phyloP scores from a whole-genome alignment of 2,329 filamentous ascomycete species.

The Trichoderma pleuroti region DNA sequence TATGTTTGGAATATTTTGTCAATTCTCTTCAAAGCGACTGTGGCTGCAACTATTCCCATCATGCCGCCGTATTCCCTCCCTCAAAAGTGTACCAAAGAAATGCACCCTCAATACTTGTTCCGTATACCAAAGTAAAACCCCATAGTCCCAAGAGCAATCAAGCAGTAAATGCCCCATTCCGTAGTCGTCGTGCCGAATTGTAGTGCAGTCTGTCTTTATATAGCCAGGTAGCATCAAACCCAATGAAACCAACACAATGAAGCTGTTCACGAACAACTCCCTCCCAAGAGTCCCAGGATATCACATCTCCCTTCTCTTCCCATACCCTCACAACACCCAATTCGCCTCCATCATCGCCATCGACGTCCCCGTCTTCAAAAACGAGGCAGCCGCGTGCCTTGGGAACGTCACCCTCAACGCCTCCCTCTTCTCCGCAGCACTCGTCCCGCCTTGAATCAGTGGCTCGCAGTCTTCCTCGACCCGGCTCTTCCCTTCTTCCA shows the following conservation, averaged over 20 bases:
- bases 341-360: slow-evolving; percentile 38
- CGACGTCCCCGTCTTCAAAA: slow-evolving; percentile 42
- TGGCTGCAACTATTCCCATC: neutral
- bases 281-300: too few species aligned
- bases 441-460: slow-evolving; percentile 17
- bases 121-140: neutral
- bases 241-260: neutral
- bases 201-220: neutral
- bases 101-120: neutral
- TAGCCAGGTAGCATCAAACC: neutral
- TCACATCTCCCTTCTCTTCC: neutral
- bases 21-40: neutral
- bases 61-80: neutral
- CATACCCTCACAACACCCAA: slow-evolving; percentile 28
- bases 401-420: slow-evolving; percentile 26
- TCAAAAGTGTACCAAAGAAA: neutral
- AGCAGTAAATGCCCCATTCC: too few species aligned
- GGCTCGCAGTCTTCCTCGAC: slow-evolving; percentile 22
- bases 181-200: neutral
- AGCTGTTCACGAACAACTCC: neutral
- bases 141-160: neutral
- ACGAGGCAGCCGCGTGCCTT: slow-evolving; percentile 40
- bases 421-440: neutral
- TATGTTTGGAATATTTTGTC: neutral
- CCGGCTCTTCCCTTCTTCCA: slow-evolving; percentile 4